Percentiles rank a stretch among this genome's conserved stretches.
These are phyloP conservation scores for Trypanosoma grayi DNA, from an alignment of 208 protist species.

Conservation along the genomic window DNA sequence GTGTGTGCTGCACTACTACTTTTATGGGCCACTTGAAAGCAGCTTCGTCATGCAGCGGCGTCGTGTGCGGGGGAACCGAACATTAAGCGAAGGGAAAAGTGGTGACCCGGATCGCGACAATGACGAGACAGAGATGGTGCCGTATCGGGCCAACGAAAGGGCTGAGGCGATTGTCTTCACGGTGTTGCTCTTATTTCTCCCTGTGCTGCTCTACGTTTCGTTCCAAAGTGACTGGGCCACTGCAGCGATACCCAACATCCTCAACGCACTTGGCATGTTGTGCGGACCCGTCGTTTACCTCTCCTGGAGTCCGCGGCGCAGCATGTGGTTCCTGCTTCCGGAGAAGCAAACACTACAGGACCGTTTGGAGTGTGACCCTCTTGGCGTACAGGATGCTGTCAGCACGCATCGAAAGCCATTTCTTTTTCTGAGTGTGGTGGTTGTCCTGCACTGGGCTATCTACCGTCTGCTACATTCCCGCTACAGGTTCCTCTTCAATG, in stretches of 20 bases:
- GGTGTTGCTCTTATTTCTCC: slow-evolving; percentile 55
- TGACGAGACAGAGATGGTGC: slow-evolving; percentile 15
- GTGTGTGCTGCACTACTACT: slow-evolving; percentile 63
- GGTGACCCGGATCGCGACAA: slow-evolving; percentile 4
- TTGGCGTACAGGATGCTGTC: slow-evolving; percentile 54
- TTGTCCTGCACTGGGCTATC: slow-evolving; percentile 52
- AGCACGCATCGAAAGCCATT: slow-evolving; percentile 30
- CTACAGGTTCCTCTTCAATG: slow-evolving; percentile 80
- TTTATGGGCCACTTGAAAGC: slow-evolving; percentile 74
- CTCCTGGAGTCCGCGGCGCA: slow-evolving; percentile 41
- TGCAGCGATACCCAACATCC: slow-evolving; percentile 39
- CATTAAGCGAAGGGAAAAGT: background rate
- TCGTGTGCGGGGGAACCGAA: background rate
- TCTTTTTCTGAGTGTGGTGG: slow-evolving; percentile 28
- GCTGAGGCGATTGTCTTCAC: slow-evolving; percentile 70
- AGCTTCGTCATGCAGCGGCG: slow-evolving; percentile 55
- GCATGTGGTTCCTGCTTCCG: slow-evolving; percentile 76
- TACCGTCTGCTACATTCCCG: slow-evolving; percentile 69
- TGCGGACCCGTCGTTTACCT: slow-evolving; percentile 60
- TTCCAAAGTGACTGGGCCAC: slow-evolving; percentile 73
- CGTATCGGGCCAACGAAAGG: slow-evolving; percentile 59
- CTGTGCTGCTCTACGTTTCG: slow-evolving; percentile 56
- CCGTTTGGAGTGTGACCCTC: slow-evolving; percentile 66
- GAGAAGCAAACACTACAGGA: slow-evolving; percentile 15
- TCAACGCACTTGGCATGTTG: slow-evolving; percentile 68